Evolutionary conservation across 345 rosid species (phyloP).

Genomic region (Rhodamnia rubescens): DNA sequence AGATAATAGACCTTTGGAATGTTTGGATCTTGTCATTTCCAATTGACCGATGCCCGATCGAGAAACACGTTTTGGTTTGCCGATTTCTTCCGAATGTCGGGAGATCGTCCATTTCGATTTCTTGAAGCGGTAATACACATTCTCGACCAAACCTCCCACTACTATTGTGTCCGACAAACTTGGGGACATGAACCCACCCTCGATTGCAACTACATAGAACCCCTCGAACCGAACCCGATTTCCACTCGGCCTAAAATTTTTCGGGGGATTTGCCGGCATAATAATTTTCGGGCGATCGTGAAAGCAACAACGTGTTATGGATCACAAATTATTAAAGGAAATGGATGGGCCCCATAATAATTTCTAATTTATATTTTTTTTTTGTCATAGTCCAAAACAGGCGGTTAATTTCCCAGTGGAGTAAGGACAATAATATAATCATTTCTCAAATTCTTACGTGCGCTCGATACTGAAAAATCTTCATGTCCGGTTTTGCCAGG

Average conservation of each 20-base stretch:
- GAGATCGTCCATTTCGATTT: neutral
- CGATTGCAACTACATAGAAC: neutral
- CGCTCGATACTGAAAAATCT: neutral
- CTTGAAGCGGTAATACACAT: neutral
- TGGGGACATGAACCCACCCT: neutral
- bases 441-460: neutral
- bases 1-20: neutral
- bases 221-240: neutral
- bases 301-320: no score
- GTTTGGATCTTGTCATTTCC: neutral
- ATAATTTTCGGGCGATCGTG: no score
- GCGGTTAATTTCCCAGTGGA: no score
- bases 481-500: neutral
- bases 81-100: no score
- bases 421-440: no score
- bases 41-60: neutral
- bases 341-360: no score
- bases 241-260: neutral
- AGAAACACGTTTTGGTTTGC: neutral
- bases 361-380: no score
- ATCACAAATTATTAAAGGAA: no score
- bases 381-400: no score
- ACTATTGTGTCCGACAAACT: neutral
- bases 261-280: no score
- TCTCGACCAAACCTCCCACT: neutral